Evolutionary conservation across 352 stramenopile species (phyloP).

Genomic region (Globisporangium mamillatum): DNA sequence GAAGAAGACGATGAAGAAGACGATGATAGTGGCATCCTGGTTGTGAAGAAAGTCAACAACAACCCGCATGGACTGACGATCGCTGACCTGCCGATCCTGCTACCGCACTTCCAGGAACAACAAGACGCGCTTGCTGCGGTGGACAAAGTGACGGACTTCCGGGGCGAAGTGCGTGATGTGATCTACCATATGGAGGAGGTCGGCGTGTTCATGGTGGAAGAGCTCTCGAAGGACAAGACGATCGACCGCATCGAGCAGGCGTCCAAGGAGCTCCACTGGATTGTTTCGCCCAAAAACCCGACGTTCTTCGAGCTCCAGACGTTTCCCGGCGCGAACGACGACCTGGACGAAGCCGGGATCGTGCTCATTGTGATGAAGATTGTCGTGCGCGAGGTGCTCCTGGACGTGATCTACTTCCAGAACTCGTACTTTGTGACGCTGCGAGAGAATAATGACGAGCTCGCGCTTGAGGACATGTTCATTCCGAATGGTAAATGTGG

Average conservation of each 20-base stretch:
- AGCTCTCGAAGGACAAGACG: conserved; percentile 59
- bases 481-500: conserved; percentile 39
- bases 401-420: conserved; percentile 56
- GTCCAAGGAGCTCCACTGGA: conserved; percentile 49
- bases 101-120: conserved; percentile 53
- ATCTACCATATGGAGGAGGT: conserved; percentile 71
- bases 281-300: conserved; percentile 36
- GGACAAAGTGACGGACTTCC: conserved; percentile 41
- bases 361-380: conserved; percentile 67
- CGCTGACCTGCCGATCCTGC: conserved; percentile 37
- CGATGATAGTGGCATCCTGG: not conserved
- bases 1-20: not conserved
- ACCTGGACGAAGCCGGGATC: conserved; percentile 32
- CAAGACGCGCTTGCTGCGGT: conserved; percentile 44
- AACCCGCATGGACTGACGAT: conserved; percentile 22
- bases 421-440: conserved; percentile 64
- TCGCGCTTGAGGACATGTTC: conserved; percentile 63
- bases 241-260: conserved; percentile 44
- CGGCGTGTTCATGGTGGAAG: conserved; percentile 63
- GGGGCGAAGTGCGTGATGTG: conserved; percentile 43
- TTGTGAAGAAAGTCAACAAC: conserved; percentile 10
- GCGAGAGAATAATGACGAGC: conserved; percentile 47
- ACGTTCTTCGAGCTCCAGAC: conserved; percentile 74
- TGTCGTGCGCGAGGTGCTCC: conserved; percentile 56
- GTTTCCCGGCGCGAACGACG: conserved; percentile 38